These are phyloP conservation scores for Mimosa pudica DNA, from an alignment of 306 rosid species.

Conservation along the genomic window DNA sequence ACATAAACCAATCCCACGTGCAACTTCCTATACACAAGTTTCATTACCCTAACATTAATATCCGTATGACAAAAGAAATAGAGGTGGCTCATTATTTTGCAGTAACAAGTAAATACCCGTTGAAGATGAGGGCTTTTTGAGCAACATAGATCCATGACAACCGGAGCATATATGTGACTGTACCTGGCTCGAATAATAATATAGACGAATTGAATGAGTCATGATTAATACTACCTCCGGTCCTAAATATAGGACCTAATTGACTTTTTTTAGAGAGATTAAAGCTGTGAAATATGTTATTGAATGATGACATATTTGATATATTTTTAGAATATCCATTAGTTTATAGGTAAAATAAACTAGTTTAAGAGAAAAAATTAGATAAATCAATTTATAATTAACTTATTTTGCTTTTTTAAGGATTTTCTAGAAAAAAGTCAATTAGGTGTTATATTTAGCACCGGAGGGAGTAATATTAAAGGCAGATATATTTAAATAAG, in stretches of 20 bases:
- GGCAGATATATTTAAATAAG: neutral
- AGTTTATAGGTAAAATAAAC: no score
- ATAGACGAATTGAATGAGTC: neutral
- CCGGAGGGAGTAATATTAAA: neutral
- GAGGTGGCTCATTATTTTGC: constrained; percentile 8
- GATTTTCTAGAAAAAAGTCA: no score
- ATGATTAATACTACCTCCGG: neutral
- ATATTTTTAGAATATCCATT: no score
- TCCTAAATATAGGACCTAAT: no score
- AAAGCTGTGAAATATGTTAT: no score
- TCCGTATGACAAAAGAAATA: neutral
- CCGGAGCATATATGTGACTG: neutral
- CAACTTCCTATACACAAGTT: constrained; percentile 26
- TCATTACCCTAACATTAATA: neutral
- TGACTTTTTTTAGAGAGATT: no score
- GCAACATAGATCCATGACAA: constrained; percentile 4
- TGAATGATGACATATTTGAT: no score
- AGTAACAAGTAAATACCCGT: constrained; percentile 19
- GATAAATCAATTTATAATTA: no score
- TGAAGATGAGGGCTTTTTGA: neutral
- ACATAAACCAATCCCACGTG: constrained; percentile 36
- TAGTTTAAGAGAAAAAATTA: no score
- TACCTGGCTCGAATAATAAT: constrained; percentile 31
- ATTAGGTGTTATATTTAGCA: no score
- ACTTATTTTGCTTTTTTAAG: no score